Evolutionary conservation across 2,329 filamentous ascomycete genomes (phyloP).

Genomic region (Nannizziopsis barbatae): DNA sequence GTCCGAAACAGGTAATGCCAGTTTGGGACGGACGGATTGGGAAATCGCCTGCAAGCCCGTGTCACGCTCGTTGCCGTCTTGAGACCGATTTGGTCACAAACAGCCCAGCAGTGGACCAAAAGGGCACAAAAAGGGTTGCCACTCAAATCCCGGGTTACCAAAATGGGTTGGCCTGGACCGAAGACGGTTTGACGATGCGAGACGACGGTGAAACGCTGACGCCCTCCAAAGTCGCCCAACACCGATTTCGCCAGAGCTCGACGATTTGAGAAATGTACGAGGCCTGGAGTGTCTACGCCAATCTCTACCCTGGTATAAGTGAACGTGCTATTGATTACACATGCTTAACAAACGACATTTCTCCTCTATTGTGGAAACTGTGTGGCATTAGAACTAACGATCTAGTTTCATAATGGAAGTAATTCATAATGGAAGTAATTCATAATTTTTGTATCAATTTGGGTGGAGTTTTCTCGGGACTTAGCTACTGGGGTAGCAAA

Average conservation of each 20-base stretch:
- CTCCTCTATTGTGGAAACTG: background rate
- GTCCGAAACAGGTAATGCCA: background rate
- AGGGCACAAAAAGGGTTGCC: background rate
- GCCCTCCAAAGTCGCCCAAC: too few species aligned
- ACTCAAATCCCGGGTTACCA: background rate
- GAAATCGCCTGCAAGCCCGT: background rate
- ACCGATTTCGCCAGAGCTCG: background rate
- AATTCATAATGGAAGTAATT: background rate
- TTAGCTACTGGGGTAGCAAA: background rate
- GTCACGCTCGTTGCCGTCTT: background rate
- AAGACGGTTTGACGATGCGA: background rate
- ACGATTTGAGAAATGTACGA: background rate
- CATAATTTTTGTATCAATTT: conserved; percentile 5
- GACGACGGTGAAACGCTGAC: conserved; percentile 6
- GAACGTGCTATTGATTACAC: background rate
- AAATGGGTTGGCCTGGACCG: background rate
- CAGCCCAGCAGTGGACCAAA: background rate
- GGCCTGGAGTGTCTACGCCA: background rate
- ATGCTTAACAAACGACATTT: conserved; percentile 2
- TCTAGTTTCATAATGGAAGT: background rate
- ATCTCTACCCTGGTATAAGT: background rate
- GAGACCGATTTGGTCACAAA: conserved; percentile 9
- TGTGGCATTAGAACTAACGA: background rate
- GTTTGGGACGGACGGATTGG: conserved; percentile 1
- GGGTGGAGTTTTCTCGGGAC: background rate